Conservation (phyloP, 2,329 filamentous ascomycete genomes). For the Sodiomyces alkalinus region DNA sequence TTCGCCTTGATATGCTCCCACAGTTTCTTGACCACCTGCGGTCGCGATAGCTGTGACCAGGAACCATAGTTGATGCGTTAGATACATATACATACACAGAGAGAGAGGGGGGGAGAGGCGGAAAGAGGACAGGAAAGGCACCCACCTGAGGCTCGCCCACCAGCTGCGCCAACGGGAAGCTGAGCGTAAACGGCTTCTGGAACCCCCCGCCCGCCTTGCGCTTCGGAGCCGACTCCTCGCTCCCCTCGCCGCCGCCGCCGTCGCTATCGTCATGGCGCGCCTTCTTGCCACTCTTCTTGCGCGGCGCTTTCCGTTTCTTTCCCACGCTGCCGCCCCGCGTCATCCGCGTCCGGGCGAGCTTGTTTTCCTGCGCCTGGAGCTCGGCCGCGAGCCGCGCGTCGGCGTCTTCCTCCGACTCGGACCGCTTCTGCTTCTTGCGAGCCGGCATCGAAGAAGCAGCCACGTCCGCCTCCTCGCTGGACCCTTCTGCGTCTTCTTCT, state of each 20-base stretch:
- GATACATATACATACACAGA: too few relatives aligned
- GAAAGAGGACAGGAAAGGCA: too few relatives aligned
- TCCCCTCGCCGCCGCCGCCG: conserved; percentile 54
- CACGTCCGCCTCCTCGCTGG: conserved; percentile 4
- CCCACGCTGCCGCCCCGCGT: conserved; percentile 55
- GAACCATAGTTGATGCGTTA: neutral
- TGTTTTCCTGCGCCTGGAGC: conserved; percentile 86
- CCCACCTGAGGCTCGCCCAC: conserved; percentile 55
- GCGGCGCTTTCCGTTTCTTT: conserved; percentile 52
- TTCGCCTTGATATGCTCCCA: conserved; percentile 90
- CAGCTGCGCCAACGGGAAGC: conserved; percentile 51
- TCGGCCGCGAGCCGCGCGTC: conserved; percentile 79
- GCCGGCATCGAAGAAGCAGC: conserved; percentile 23
- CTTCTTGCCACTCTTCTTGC: conserved; percentile 64
- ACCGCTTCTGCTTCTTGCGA: conserved; percentile 54
- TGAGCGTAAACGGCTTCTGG: conserved; percentile 71
- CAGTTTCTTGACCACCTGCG: conserved; percentile 89
- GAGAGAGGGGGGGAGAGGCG: too few relatives aligned
- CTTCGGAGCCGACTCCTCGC: conserved; percentile 44
- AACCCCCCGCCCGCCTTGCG: conserved; percentile 86
- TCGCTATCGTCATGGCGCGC: conserved; percentile 72
- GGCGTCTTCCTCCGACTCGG: conserved; percentile 47
- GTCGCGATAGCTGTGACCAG: conserved; percentile 63
- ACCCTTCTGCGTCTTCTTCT: too few relatives aligned
- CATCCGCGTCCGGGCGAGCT: conserved; percentile 46